Conservation (phyloP, 306 rosid genomes). For the Luffa acutangula region DNA sequence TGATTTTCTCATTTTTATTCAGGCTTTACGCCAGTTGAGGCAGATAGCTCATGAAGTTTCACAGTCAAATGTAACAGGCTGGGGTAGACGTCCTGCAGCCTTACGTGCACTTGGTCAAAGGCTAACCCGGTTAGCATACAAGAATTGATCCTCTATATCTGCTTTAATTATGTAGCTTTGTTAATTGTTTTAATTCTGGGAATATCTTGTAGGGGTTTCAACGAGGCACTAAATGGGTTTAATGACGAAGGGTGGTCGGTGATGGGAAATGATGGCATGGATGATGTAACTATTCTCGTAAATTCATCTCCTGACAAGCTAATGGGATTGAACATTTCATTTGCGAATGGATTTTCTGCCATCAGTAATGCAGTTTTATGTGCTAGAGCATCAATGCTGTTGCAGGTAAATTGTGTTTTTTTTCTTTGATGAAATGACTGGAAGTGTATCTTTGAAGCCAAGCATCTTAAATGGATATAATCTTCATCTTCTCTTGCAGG, state of each 20-base stretch:
- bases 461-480: background rate
- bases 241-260: constrained; percentile 95
- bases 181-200: constrained; percentile 18
- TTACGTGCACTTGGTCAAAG: constrained; percentile 82
- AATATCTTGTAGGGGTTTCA: constrained; percentile 66
- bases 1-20: constrained; percentile 6
- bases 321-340: constrained; percentile 83
- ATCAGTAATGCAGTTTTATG: constrained; percentile 88
- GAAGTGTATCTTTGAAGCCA: background rate
- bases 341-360: constrained; percentile 70
- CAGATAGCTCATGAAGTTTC: constrained; percentile 93
- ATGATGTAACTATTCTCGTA: constrained; percentile 80
- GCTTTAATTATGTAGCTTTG: background rate
- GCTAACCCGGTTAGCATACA: constrained; percentile 61
- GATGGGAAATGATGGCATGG: constrained; percentile 88
- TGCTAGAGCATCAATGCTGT: constrained; percentile 96
- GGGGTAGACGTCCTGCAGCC: constrained; percentile 97
- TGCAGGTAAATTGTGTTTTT: constrained; percentile 49
- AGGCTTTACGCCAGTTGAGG: constrained; percentile 91
- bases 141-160: background rate
- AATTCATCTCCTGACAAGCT: constrained; percentile 90
- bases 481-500: background rate
- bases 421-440: background rate
- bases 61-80: constrained; percentile 77
- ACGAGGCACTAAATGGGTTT: constrained; percentile 94